A percentile compares a stretch with the other conserved stretches of the same genome.
Evolutionary conservation across 305 asterid species (phyloP).

Genomic region (Fraxinus floribunda): DNA sequence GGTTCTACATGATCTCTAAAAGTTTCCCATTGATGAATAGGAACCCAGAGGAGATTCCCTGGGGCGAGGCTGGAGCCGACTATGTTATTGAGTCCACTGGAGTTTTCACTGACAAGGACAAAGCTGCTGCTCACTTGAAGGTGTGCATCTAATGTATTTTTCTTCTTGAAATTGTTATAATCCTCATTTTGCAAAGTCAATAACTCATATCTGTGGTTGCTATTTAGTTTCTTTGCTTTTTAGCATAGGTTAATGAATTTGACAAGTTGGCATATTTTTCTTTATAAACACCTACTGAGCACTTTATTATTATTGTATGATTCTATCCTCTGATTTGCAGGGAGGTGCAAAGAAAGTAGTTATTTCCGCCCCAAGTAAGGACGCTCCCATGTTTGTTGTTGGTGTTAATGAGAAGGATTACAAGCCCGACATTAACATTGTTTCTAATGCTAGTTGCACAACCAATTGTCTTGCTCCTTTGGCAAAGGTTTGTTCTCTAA

Average conservation of each 20-base stretch:
- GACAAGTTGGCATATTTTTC: not conserved
- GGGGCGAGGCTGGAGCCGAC: constrained; percentile 48
- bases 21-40: not conserved
- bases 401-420: not conserved
- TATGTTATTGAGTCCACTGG: constrained; percentile 50
- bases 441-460: not conserved
- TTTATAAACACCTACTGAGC: not conserved
- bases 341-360: not conserved
- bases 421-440: not conserved
- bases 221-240: not conserved
- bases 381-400: not conserved
- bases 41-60: constrained; percentile 51
- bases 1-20: not conserved
- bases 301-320: not conserved
- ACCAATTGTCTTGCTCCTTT: not conserved
- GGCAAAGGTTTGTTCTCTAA: not conserved
- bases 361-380: not conserved
- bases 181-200: not conserved
- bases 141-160: constrained; percentile 17
- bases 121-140: constrained; percentile 51
- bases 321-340: not conserved
- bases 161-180: not conserved
- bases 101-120: constrained; percentile 44
- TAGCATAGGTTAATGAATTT: not conserved
- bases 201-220: not conserved